Conservation (phyloP, 1,139 yeast genomes). For the Meyerozyma carpophila region DNA sequence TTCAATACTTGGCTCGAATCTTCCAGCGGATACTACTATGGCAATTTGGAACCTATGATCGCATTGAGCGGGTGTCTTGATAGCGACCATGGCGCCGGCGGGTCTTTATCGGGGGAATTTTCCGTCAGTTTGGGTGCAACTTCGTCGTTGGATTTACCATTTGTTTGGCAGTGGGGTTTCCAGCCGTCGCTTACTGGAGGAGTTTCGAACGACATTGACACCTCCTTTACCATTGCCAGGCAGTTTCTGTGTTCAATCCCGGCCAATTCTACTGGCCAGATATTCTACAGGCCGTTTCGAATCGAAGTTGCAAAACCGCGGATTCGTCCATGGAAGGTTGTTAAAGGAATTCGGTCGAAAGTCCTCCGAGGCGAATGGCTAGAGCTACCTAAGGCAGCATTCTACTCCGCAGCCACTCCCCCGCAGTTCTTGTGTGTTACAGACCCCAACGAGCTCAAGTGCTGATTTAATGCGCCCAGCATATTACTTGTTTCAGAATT, state of each 20-base stretch:
- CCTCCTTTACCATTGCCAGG: slow-evolving; percentile 9
- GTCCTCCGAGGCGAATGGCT: background rate
- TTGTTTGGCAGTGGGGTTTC: background rate
- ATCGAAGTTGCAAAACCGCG: slow-evolving; percentile 10
- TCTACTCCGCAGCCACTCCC: background rate
- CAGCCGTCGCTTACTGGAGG: background rate
- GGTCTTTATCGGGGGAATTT: slow-evolving; percentile 13
- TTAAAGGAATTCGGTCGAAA: slow-evolving; percentile 2
- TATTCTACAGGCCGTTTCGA: slow-evolving; percentile 14
- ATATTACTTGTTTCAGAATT: background rate
- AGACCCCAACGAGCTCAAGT: slow-evolving; percentile 2
- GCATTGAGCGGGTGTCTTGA: no score
- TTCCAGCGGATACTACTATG: background rate
- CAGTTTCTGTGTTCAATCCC: slow-evolving; percentile 14
- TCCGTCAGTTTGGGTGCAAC: slow-evolving; percentile 12
- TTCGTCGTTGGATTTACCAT: slow-evolving; percentile 11
- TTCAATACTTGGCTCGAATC: background rate
- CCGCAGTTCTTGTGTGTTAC: slow-evolving; percentile 7
- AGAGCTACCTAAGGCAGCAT: background rate
- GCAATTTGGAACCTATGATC: background rate
- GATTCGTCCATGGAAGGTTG: slow-evolving; percentile 5
- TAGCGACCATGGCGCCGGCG: slow-evolving; percentile 3
- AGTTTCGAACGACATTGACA: slow-evolving; percentile 4
- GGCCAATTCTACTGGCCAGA: slow-evolving; percentile 16
- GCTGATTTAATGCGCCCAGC: background rate